Conservation (phyloP, 352 stramenopile genomes). For the Phytophthora quininea region DNA sequence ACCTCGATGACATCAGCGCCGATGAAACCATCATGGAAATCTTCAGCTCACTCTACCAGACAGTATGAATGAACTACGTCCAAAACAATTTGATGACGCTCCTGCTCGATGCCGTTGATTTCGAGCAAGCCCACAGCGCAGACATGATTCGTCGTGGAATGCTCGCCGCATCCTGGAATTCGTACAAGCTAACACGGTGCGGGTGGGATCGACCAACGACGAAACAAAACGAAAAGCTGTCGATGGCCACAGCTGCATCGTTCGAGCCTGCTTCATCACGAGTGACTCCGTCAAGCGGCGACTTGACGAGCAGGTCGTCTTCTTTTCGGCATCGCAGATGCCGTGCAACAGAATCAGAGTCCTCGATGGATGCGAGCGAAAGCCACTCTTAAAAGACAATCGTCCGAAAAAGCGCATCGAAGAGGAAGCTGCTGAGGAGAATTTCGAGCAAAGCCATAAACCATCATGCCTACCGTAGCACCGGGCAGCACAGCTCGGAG, state of each 20-base stretch:
- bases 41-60: conserved; percentile 36
- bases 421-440: conserved; percentile 4
- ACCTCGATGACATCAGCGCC: conserved; percentile 28
- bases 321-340: not conserved
- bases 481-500: not conserved
- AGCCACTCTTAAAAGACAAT: not conserved
- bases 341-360: conserved; percentile 1
- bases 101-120: conserved; percentile 19
- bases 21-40: conserved; percentile 36
- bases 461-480: not conserved
- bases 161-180: conserved; percentile 14
- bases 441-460: not conserved
- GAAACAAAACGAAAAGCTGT: not conserved
- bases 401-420: conserved; percentile 7
- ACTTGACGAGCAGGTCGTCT: not conserved
- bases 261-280: not conserved
- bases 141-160: conserved; percentile 6
- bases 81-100: conserved; percentile 10
- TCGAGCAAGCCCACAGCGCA: conserved; percentile 12
- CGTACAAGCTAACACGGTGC: conserved; percentile 1
- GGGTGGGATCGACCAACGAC: not conserved
- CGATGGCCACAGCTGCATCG: not conserved
- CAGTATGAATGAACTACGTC: conserved; percentile 32
- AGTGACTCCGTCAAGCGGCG: too few species aligned
- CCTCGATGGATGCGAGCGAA: not conserved